Conservation (phyloP, 768 basidiomycete species). For the Tylopilus vinaceipallidus region DNA sequence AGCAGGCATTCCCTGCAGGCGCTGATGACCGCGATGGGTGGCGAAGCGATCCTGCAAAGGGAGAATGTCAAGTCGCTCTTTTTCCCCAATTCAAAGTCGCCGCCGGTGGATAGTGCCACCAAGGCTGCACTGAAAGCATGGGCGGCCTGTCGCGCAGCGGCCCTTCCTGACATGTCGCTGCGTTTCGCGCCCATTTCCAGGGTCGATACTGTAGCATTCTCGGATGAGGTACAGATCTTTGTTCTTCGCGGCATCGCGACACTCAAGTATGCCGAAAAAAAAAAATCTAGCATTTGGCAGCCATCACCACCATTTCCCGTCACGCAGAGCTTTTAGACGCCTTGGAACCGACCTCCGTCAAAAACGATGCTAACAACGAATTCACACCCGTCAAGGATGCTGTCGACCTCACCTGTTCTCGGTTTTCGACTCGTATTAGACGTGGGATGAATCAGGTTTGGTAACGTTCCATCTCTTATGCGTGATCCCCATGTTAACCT, state of each 20-base stretch:
- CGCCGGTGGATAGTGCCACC: constrained; percentile 12
- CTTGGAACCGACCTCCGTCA: constrained; percentile 43
- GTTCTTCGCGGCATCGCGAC: not conserved
- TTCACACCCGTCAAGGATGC: constrained; percentile 28
- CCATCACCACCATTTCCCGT: constrained; percentile 46
- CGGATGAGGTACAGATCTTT: constrained; percentile 26
- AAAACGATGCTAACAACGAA: too few species aligned
- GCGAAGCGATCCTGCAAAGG: constrained; percentile 29
- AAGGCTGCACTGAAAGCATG: constrained; percentile 42
- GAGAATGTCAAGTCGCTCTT: constrained; percentile 31
- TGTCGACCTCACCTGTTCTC: constrained; percentile 35
- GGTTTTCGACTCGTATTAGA: constrained; percentile 45
- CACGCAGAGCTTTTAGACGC: constrained; percentile 46
- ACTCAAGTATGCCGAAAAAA: constrained; percentile 1
- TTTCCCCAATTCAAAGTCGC: constrained; percentile 12
- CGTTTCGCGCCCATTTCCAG: constrained; percentile 14
- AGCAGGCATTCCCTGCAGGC: constrained; percentile 35
- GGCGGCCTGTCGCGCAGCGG: constrained; percentile 39
- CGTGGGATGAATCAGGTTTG: constrained; percentile 39
- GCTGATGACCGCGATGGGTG: constrained; percentile 39
- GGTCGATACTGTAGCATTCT: constrained; percentile 28
- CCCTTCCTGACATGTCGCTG: constrained; percentile 17
- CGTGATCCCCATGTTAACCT: not conserved
- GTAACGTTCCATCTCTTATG: not conserved
- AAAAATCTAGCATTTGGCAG: constrained; percentile 37